A percentile compares a stretch with the other conserved stretches of the same genome.
Conservation (phyloP, 2,329 filamentous ascomycete species). For the Arthrobotrys sinensis region DNA sequence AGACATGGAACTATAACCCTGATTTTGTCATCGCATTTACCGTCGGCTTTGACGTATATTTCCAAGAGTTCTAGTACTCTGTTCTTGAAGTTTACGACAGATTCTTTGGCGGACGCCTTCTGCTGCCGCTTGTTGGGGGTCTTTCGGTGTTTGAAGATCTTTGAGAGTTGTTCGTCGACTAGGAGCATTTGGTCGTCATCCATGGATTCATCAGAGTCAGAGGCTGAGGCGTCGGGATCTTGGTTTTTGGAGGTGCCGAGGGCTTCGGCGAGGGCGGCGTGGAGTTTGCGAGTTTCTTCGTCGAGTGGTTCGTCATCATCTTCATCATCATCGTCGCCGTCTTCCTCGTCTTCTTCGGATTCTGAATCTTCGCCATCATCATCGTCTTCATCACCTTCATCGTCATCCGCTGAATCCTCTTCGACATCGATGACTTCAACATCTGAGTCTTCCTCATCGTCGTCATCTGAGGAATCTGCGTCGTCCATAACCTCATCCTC, state of each 20-base stretch:
- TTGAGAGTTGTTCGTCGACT: slow-evolving; percentile 84
- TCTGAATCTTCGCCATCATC: slow-evolving; percentile 68
- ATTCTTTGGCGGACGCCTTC: slow-evolving; percentile 88
- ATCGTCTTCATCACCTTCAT: slow-evolving; percentile 69
- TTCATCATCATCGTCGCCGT: slow-evolving; percentile 70
- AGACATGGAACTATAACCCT: slow-evolving; percentile 50
- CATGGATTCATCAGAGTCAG: slow-evolving; percentile 84
- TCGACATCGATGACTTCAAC: slow-evolving; percentile 70
- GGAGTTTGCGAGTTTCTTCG: slow-evolving; percentile 72
- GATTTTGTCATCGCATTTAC: slow-evolving; percentile 38
- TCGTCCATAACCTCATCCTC: slow-evolving; percentile 72
- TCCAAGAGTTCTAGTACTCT: slow-evolving; percentile 89
- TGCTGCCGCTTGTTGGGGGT: slow-evolving; percentile 82
- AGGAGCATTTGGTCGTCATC: slow-evolving; percentile 95
- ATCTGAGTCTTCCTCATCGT: slow-evolving; percentile 70
- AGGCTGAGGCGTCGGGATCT: slow-evolving; percentile 70
- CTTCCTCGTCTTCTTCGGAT: slow-evolving; percentile 69
- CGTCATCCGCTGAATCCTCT: slow-evolving; percentile 66
- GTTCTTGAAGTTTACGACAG: slow-evolving; percentile 94
- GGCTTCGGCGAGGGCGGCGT: slow-evolving; percentile 82
- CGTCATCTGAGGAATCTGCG: slow-evolving; percentile 68
- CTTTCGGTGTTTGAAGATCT: slow-evolving; percentile 85
- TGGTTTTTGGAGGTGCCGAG: slow-evolving; percentile 76
- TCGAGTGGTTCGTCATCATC: slow-evolving; percentile 69
- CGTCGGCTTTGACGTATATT: slow-evolving; percentile 85